phyloP scores from a whole-genome alignment of 2,329 filamentous ascomycete species.

The Aspergillus fumigatus region DNA sequence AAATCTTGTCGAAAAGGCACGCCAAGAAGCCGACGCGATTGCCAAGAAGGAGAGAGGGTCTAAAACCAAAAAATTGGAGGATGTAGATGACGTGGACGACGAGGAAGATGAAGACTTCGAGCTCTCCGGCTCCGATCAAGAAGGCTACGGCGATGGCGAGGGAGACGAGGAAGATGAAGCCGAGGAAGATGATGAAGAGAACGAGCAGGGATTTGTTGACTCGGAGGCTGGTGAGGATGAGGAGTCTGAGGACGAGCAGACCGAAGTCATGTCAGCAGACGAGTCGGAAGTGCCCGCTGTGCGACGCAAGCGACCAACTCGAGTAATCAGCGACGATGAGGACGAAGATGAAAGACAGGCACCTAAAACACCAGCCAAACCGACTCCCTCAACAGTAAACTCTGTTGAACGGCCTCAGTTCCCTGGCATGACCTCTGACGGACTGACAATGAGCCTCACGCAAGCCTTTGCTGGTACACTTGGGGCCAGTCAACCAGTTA shows the following conservation, averaged over 20 bases:
- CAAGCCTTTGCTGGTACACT: slow-evolving; percentile 91
- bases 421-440: slow-evolving; percentile 56
- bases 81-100: slow-evolving; percentile 40
- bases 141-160: slow-evolving; percentile 17
- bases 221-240: slow-evolving; percentile 41
- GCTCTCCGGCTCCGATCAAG: slow-evolving; percentile 12
- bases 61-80: slow-evolving; percentile 55
- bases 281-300: slow-evolving; percentile 44
- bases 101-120: slow-evolving; percentile 31
- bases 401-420: slow-evolving; percentile 53
- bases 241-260: slow-evolving; percentile 31
- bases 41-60: slow-evolving; percentile 70
- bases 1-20: slow-evolving; percentile 78
- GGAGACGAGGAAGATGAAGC: slow-evolving; percentile 12
- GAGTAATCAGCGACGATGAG: slow-evolving; percentile 64
- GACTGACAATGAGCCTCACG: slow-evolving; percentile 63
- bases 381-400: slow-evolving; percentile 19
- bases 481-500: slow-evolving; percentile 54
- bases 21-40: slow-evolving; percentile 74
- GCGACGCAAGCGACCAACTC: slow-evolving; percentile 49
- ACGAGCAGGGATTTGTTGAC: slow-evolving; percentile 20
- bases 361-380: slow-evolving; percentile 30
- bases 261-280: slow-evolving; percentile 33
- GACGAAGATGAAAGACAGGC: slow-evolving; percentile 45
- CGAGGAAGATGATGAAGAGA: slow-evolving; percentile 14